phyloP scores from a whole-genome alignment of 148 eudicot genomes.

The Agrostemma githago region DNA sequence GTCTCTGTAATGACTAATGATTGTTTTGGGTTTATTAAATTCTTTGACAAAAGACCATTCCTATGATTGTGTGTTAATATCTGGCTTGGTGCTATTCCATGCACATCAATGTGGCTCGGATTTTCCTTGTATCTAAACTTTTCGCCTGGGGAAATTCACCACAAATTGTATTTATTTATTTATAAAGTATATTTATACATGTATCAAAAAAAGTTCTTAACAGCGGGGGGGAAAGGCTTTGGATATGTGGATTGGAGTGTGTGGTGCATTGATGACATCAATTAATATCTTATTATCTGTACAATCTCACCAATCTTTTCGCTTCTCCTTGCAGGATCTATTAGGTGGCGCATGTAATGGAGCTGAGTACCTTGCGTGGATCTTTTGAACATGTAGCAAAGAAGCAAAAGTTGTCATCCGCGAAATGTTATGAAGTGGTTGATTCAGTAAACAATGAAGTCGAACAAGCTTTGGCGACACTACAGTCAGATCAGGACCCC shows the following conservation, averaged over 20 bases:
- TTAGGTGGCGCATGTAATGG: constrained; percentile 27
- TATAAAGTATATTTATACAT: not conserved
- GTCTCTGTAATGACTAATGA: not conserved
- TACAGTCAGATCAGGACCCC: constrained; percentile 33
- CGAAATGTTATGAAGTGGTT: constrained; percentile 45
- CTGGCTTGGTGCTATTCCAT: not conserved
- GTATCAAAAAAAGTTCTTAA: not conserved
- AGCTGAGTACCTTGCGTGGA: constrained; percentile 37
- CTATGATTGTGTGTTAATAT: not conserved
- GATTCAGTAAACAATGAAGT: constrained; percentile 40
- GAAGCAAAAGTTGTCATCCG: constrained; percentile 47
- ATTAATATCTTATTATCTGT: not conserved
- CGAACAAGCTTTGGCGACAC: constrained; percentile 33
- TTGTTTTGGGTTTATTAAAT: not conserved
- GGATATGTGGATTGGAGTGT: not conserved
- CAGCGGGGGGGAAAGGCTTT: not conserved
- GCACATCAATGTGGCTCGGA: not conserved
- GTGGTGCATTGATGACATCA: not conserved
- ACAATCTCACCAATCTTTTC: not conserved
- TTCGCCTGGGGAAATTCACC: not conserved
- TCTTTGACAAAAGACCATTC: not conserved
- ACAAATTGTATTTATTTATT: too few relatives aligned
- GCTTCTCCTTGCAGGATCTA: constrained; percentile 8
- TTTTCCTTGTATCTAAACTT: not conserved
- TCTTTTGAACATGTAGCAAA: constrained; percentile 47